Evolutionary conservation across 306 rosid species (phyloP).

Genomic region (Lathyrus sativus): DNA sequence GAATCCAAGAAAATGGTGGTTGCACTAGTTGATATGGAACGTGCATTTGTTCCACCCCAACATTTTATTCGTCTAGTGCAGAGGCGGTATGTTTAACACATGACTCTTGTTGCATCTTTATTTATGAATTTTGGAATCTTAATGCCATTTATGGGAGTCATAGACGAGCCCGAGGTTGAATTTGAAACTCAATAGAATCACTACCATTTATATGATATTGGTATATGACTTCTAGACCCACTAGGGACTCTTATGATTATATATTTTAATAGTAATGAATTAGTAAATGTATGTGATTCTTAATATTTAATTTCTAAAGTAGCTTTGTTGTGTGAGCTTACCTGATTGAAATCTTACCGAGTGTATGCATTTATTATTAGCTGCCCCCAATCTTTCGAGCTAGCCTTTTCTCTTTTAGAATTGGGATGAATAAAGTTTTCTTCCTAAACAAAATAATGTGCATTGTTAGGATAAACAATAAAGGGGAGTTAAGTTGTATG

Average conservation of each 20-base stretch:
- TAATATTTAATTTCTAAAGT: constrained; percentile 25
- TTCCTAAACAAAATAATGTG: background rate
- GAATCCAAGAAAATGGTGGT: constrained; percentile 96
- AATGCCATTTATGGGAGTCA: constrained; percentile 26
- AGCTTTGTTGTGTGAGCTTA: constrained; percentile 5
- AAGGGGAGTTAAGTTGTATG: background rate
- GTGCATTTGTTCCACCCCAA: constrained; percentile 99
- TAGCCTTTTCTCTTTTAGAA: constrained; percentile 13
- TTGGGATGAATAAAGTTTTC: background rate
- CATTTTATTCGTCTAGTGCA: constrained; percentile 96
- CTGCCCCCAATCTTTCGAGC: constrained; percentile 3
- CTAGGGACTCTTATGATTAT: constrained; percentile 15
- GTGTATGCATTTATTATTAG: constrained; percentile 1
- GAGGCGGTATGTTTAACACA: constrained; percentile 67
- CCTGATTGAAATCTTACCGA: constrained; percentile 8
- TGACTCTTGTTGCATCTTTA: constrained; percentile 24
- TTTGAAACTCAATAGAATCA: constrained; percentile 24
- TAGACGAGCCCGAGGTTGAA: constrained; percentile 25
- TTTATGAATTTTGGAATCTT: constrained; percentile 27
- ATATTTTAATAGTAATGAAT: constrained; percentile 21
- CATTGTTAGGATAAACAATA: background rate
- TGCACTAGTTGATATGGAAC: constrained; percentile 97
- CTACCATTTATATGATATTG: constrained; percentile 29
- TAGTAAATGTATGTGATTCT: constrained; percentile 14
- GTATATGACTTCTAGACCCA: constrained; percentile 30